Evolutionary conservation across 768 basidiomycete genomes (phyloP), one percentile per base, ranked within the genome.

Genomic region (Hericium coralloides): DNA sequence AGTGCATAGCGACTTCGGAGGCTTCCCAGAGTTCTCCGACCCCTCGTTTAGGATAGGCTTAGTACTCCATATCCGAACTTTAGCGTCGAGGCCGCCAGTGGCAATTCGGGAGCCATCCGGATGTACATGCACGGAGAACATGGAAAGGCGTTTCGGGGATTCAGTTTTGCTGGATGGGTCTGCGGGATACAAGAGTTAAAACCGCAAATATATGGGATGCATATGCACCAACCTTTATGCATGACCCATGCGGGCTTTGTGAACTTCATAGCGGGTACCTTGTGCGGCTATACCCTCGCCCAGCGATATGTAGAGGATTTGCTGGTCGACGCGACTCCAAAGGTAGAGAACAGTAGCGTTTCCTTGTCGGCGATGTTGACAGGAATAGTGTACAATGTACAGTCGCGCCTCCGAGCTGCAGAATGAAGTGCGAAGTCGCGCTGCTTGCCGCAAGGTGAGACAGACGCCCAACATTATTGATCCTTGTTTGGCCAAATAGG

Each of bases 51-150:
- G 74, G 62, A 98, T 95, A 0, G 97, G 95, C 60, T 90, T 86
- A 0, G 97, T 98, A 59, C 89, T 90, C 95, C 95, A 99, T 72
- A 99, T 92, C 51, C 93, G 88, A 59, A 99, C 84, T 75, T 94
- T 95, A 41, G 92, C 88, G 69, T 99, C 95, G 55, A 99, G 78
- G 2, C 95, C 94, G 26, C 94, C 97, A 0, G 95, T 99, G n/a
- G 97, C 95, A 63, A 99, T 87, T 17, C 95, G 83, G 18, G 92
- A 93, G 60, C 91, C 91, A 66, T 99, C 95, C 0, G 95, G 95
- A 65, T 98, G 95, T 10, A 97, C 92, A 63, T 92, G 87, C 18
- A 95, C 82, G 8, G 92, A 89, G 76, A 93, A 98, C 63, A 98
- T 94, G 20, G 92, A 87, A 20, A 87, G 75, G 47, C 84, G 79